Conservation (phyloP, 768 basidiomycete genomes). For the Clavaria fumosa region DNA sequence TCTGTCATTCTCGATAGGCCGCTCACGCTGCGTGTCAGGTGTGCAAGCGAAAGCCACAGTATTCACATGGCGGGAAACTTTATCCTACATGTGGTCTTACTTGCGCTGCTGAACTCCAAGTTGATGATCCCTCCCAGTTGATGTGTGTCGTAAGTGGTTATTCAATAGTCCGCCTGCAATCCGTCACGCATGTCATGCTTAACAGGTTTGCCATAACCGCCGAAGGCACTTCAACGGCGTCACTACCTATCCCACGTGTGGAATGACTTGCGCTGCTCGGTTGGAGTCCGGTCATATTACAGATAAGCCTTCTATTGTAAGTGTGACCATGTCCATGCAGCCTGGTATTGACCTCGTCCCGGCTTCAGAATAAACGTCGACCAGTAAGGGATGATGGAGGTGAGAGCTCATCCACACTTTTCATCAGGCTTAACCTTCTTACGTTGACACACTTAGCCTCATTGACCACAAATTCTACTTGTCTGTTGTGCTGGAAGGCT, state of each 20-base stretch:
- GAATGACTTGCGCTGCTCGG: neutral
- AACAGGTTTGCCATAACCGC: neutral
- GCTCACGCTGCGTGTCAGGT: constrained; percentile 12
- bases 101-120: constrained; percentile 9
- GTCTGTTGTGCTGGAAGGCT: constrained; percentile 16
- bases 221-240: no score
- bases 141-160: constrained; percentile 7
- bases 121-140: neutral
- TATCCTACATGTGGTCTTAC: constrained; percentile 18
- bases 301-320: neutral
- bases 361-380: neutral
- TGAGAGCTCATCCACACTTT: neutral
- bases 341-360: no score
- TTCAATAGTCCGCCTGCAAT: neutral
- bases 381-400: no score
- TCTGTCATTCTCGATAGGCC: neutral
- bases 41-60: constrained; percentile 12
- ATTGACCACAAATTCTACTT: constrained; percentile 11
- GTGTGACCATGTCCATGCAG: neutral
- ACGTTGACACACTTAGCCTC: constrained; percentile 3
- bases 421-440: neutral
- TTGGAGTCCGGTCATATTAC: neutral
- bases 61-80: constrained; percentile 10
- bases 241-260: neutral
- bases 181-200: neutral